Evolutionary conservation across 306 rosid genomes (phyloP), one percentile per base, ranked within the genome.

Genomic region (Trifolium dubium): DNA sequence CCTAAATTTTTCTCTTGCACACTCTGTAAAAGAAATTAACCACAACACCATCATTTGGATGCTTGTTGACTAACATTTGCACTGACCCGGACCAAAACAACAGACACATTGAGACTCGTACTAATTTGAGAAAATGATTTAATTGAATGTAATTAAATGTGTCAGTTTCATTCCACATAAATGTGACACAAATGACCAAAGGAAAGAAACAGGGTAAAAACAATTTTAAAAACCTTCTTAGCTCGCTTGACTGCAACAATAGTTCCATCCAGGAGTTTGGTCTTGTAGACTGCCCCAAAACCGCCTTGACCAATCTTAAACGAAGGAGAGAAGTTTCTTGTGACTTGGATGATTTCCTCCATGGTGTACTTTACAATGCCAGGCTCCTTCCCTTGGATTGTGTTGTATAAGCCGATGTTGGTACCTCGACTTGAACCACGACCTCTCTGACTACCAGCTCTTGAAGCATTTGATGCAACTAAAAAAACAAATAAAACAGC

Each of bases 291-390:
- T 6, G 93, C 76, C 56, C 99, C 99, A 53, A 95, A 95, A 69
- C 99, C 99, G 28, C 99, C 99, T 86, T 90, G 99, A 55, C 99
- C 99, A 63, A 95, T 84, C 88, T 92, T 92, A 37, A 72, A 77
- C 66, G 98, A 68, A 9, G 97, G 87, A 15, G 98, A 92, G 85
- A 95, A 95, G 65, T 86, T 95, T 72, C 79, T 90, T 1, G 99
- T 95, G 77, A 82, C 97, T 80, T 64, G 84, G 51, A 77, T 49
- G 71, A 95, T 87, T 82, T 88, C 93, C 50, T 92, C 91, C 80
- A 90, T 78, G 60, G 86, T 87, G 85, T 87, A 88, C 63, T 82
- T 88, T 55, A 86, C 73, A 75, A 67, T 39, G 74, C 87, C 87
- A 44, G 90, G 85, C 69, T 87, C 97, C 18, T 84, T 80, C 62